phyloP scores from a whole-genome alignment of 768 basidiomycete genomes.

The Mycena kentingensis region DNA sequence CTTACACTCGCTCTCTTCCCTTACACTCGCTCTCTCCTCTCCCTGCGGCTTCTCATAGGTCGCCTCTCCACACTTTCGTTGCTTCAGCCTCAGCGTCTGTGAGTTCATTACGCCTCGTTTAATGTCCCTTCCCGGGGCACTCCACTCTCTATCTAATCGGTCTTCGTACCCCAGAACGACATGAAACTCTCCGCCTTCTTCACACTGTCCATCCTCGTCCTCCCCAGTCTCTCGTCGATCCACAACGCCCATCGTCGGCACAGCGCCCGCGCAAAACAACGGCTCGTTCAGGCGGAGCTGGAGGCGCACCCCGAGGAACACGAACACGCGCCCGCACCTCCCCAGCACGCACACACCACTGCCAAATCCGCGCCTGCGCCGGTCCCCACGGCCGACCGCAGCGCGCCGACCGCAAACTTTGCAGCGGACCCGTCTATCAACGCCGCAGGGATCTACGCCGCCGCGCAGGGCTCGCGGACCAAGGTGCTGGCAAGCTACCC shows the following conservation, averaged over 20 bases:
- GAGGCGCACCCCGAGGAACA: neutral
- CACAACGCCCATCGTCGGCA: neutral
- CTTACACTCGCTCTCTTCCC: neutral
- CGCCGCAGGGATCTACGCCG: constrained; percentile 21
- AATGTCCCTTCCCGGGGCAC: too few species aligned
- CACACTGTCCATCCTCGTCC: neutral
- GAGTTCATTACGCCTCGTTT: too few species aligned
- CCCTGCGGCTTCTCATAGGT: neutral
- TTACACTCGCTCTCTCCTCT: neutral
- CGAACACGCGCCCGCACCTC: too few species aligned
- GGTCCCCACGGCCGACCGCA: neutral
- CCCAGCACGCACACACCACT: neutral
- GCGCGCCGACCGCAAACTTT: constrained; percentile 5
- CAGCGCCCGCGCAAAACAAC: neutral
- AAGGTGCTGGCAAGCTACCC: constrained; percentile 22
- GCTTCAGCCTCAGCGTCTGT: too few species aligned
- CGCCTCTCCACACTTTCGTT: neutral
- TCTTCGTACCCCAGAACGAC: too few species aligned
- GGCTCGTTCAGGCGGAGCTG: neutral
- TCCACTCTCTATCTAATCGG: too few species aligned
- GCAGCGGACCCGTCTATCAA: constrained; percentile 26
- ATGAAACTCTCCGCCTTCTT: neutral
- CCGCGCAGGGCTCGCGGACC: constrained; percentile 19
- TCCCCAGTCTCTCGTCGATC: neutral
- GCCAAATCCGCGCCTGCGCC: too few species aligned